Base-by-base conservation (phyloP, 2,329 filamentous ascomycete genomes). In the Teratosphaeria nubilosa region DNA sequence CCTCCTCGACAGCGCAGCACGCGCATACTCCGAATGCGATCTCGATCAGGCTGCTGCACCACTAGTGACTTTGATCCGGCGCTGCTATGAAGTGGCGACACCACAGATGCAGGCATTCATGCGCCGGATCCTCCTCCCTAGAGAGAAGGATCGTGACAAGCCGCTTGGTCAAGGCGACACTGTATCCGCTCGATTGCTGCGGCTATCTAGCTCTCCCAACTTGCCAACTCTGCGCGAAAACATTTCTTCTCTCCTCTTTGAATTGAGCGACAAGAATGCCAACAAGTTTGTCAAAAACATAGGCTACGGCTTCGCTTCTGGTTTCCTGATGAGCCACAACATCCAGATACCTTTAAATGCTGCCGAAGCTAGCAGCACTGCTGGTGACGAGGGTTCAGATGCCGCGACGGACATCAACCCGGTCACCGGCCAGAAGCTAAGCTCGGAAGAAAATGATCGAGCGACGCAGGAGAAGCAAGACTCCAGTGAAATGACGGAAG, bases 251-350 rank as follows among this genome's bases (percentile, higher is more conserved):
- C 78, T 99, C 25, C 82, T 96, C 61, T 99, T 95, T 70, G 88
- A 95, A 63, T 79, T 97, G 30, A 96, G 91, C 0, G 87, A 86
- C 63, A 88, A 86, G 65, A 86, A 96, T 66, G 83, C 91, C 0
- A 82, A 81, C 16, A 87, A 80, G 31, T 94, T 96, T 68, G 88
- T 97, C 0, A 81, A 88, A 55, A 96, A 96, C 65, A 89, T 99
- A 13, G 94, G 94, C 0, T 99, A 96, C 69, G 94, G 94, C 0
- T 96, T 89, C 68, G 94, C 94, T 0, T 89, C 91, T 0, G 94
- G 94, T 0, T 96, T 94, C 70, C 77, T 99, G 16, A 86, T 91
- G 75, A 86, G 88, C 62, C 88, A 92, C 62, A 89, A 94, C 57
- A 84, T 97, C 13, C 80, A 86, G 0, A 78, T 96, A 24, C 90